Evolutionary conservation across 345 rosid genomes (phyloP), one percentile per base, ranked within the genome.

Genomic region (Aurinia saxatilis): DNA sequence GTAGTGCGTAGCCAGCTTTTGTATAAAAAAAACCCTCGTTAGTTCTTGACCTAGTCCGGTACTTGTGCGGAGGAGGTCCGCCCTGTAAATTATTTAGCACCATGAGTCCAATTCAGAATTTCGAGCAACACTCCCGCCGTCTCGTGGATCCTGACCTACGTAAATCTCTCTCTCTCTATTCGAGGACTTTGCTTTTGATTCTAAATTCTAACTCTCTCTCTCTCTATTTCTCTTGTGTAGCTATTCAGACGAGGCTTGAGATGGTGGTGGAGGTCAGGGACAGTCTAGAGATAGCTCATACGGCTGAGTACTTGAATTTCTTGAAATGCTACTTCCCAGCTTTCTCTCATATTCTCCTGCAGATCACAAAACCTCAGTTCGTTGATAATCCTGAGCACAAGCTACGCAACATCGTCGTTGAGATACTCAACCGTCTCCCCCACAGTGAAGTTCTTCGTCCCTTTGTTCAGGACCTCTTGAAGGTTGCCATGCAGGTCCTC

Each of bases 371-470:
- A 65, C 95, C 99, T 0, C 98, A 95, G 13, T 86, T 83, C 17
- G 42, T 71, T 7, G 99, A 90, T 71, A 95, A 84, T 67, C 86
- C 82, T 0, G 98, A 90, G 83, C 97, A 95, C 74, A 95, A 90
- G 74, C 76, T 90, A 11, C 74, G 99, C 11, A 90, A 90, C 66
- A 84, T 90, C 37, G 88, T 86, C 7, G 96, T 95, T 56, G 96
- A 95, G 81, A 90, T 95, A 33, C 95, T 95, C 13, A 90, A 90
- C 69, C 96, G 95, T 30, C 83, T 95, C 8, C 98, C 98, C 15
- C 97, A 90, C 56, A 95, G 96, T 44, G 97, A 95, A 73, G 99
- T 95, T 50, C 91, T 95, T 50, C 91, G 99, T 51, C 99, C 99
- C 14, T 95, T 90, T 73, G 98, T 95, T 73, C 97, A 88, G 79